Evolutionary conservation across 345 rosid species (phyloP), one percentile per base, ranked within the genome.

Genomic region (Lagerstroemia speciosa): DNA sequence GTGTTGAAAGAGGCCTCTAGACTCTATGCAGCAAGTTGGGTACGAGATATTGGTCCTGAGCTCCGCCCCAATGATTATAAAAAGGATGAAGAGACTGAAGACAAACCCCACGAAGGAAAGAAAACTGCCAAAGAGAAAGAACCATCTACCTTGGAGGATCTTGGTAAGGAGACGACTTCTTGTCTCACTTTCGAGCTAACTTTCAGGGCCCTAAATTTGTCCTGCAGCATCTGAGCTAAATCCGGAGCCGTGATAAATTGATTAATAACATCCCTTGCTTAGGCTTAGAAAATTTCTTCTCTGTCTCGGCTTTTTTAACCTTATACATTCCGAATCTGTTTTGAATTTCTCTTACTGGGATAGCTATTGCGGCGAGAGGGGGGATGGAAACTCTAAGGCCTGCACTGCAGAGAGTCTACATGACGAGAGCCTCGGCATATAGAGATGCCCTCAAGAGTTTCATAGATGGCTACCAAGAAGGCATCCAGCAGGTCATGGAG

Each of bases 1-100:
- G 83, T 94, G 70, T 63, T 94, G 77, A 94, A 88, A 80, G 89
- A 89, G 83, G 99, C 97, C 16, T 84, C 95, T 14, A 85, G 93
- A 87, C 93, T 94, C 46, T 94, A 94, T 79, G 89, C 78, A 60
- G 95, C 90, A 0, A 94, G 99, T 71, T 89, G 97, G 99, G 89
- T 91, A 14, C 72, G 99, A 31, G 95, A 94, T 67, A 94, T 89
- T 77, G 97, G 95, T 83, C 97, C 95, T 74, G 93, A 94, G 20
- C 96, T 91, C 77, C 84, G 93, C 63, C 99, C 97, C 2, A 79
- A 85, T 72, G 90, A 89, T 74, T 88, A 83, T 72, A 84, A 89
- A 85, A 85, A 88, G 72, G 78, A 74, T 5, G 85, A 77, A 31
- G 90, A 68, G 33, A 75, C 50, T 76, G 88, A 79, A 67, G 88